Percentiles rank a stretch among this genome's conserved stretches.
Evolutionary conservation across 2,329 filamentous ascomycete genomes (phyloP).

Genomic region (Akanthomyces muscarius): DNA sequence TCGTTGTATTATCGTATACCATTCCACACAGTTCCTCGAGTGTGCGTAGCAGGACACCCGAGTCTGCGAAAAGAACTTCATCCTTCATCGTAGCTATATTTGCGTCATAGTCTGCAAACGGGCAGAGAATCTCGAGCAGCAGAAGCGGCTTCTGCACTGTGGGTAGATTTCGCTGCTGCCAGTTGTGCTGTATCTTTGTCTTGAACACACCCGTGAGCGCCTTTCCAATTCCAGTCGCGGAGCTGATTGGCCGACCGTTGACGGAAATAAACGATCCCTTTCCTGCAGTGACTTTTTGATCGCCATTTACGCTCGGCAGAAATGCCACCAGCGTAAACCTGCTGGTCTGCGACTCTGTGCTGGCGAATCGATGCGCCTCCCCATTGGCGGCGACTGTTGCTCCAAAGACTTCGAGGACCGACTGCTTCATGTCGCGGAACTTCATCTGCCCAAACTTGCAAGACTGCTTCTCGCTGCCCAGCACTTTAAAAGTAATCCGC

Average conservation of each 20-base stretch:
- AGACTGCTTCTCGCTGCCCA: slow-evolving; percentile 46
- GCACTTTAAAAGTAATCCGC: slow-evolving; percentile 56
- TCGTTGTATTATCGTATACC: background rate
- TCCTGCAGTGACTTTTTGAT: slow-evolving; percentile 37
- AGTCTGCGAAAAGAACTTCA: slow-evolving; percentile 63
- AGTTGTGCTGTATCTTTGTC: slow-evolving; percentile 28
- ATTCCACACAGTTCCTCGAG: slow-evolving; percentile 31
- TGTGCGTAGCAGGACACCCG: slow-evolving; percentile 39
- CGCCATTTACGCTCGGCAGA: slow-evolving; percentile 50
- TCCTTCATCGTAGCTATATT: slow-evolving; percentile 71
- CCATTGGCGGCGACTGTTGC: slow-evolving; percentile 53
- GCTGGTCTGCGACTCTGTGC: background rate
- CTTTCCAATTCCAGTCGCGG: slow-evolving; percentile 53
- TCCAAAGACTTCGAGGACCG: slow-evolving; percentile 59
- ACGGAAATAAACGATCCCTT: slow-evolving; percentile 62
- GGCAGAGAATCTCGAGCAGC: slow-evolving; percentile 59
- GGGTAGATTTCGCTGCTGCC: background rate
- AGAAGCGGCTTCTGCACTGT: slow-evolving; percentile 51
- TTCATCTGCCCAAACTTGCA: slow-evolving; percentile 61
- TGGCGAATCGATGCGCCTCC: slow-evolving; percentile 24
- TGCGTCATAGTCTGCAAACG: slow-evolving; percentile 60
- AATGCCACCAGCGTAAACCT: slow-evolving; percentile 50
- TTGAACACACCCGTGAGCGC: slow-evolving; percentile 54
- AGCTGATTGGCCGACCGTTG: slow-evolving; percentile 61
- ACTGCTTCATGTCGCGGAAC: slow-evolving; percentile 50